A percentile compares a stretch with the other conserved stretches of the same genome.
phyloP scores from a whole-genome alignment of 192 early-diverging fungal genomes.

The Linnemannia elongata region DNA sequence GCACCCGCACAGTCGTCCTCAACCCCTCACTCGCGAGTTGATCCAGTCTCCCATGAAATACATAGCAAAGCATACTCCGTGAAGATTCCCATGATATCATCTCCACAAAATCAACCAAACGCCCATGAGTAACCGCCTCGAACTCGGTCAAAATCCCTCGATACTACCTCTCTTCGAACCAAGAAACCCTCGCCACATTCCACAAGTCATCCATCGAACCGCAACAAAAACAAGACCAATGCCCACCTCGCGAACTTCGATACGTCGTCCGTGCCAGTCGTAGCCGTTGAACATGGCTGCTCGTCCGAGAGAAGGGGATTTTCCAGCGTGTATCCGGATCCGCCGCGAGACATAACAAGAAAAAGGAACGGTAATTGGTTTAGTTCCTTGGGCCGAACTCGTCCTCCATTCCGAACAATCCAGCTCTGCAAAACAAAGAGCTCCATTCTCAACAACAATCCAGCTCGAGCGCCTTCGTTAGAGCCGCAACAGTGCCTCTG shows the following conservation, averaged over 20 bases:
- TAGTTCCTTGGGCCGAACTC: slow-evolving; percentile 6
- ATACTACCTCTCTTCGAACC: neutral
- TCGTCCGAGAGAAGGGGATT: slow-evolving; percentile 21
- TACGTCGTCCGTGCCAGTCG: slow-evolving; percentile 77
- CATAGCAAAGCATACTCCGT: neutral
- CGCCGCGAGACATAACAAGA: slow-evolving; percentile 10
- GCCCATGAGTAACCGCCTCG: neutral
- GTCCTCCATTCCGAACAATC: slow-evolving; percentile 4
- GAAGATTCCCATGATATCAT: slow-evolving; percentile 2
- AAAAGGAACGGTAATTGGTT: slow-evolving; percentile 13
- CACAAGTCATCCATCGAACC: neutral
- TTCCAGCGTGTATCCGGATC: slow-evolving; percentile 1
- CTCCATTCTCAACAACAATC: slow-evolving; percentile 16
- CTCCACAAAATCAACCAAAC: neutral
- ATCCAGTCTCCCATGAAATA: neutral
- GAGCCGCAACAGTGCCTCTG: neutral
- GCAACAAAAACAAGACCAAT: slow-evolving; percentile 29
- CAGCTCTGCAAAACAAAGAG: neutral
- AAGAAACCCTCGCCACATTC: neutral
- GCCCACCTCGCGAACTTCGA: slow-evolving; percentile 85
- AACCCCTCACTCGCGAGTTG: neutral
- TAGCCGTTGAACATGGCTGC: slow-evolving; percentile 84
- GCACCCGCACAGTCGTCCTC: neutral
- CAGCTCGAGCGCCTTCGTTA: neutral
- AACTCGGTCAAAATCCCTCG: neutral